These are phyloP conservation scores for Mortierella alpina DNA, from an alignment of 192 early-diverging fungal species.

Conservation along the genomic window DNA sequence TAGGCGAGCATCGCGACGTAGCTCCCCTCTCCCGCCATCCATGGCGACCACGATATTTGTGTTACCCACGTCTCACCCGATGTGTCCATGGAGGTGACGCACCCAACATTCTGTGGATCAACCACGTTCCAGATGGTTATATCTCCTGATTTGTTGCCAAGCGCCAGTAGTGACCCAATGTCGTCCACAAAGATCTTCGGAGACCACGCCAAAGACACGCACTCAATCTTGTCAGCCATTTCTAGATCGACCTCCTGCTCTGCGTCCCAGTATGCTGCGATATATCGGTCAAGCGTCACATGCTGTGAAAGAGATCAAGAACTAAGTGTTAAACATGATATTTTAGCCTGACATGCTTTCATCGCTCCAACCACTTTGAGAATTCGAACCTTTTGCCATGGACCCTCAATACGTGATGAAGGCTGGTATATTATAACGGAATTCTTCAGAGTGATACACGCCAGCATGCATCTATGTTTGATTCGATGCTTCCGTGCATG, in stretches of 20 bases:
- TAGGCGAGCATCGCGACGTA: conserved; percentile 35
- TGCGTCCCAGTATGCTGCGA: conserved; percentile 25
- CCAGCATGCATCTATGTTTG: conserved; percentile 31
- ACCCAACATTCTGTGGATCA: conserved; percentile 13
- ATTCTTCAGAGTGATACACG: conserved; percentile 34
- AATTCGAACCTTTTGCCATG: conserved; percentile 29
- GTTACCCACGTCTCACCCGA: conserved; percentile 20
- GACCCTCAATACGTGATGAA: conserved; percentile 9
- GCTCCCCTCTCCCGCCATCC: conserved; percentile 9
- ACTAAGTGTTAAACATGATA: too few relatives aligned
- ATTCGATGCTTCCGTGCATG: not conserved
- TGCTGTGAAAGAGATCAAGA: not conserved
- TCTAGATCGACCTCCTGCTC: not conserved
- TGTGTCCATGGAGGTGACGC: conserved; percentile 21
- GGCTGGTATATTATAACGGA: conserved; percentile 29
- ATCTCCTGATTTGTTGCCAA: conserved; percentile 40
- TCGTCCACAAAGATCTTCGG: conserved; percentile 27
- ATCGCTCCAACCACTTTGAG: not conserved
- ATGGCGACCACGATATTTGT: conserved; percentile 40
- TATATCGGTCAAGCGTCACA: conserved; percentile 15
- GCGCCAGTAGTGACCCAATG: conserved; percentile 34
- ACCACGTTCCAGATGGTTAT: conserved; percentile 40
- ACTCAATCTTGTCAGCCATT: conserved; percentile 31
- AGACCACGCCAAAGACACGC: conserved; percentile 42
- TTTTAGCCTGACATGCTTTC: not conserved